phyloP scores from a whole-genome alignment of 2,329 filamentous ascomycete genomes.

The Cercospora sp. region DNA sequence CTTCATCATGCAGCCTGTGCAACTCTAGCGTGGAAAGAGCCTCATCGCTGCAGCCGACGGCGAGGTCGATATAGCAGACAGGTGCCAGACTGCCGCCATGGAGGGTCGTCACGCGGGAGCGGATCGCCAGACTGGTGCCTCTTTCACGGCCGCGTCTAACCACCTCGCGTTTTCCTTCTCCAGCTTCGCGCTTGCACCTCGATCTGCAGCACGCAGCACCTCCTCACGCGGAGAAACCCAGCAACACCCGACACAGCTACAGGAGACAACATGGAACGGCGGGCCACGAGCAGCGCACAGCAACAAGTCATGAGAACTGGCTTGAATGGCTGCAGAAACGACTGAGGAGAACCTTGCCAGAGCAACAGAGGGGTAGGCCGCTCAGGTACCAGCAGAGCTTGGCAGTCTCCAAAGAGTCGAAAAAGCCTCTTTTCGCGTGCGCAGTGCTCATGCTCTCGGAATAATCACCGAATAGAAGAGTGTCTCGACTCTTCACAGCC shows the following conservation, averaged over 20 bases:
- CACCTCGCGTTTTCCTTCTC: neutral
- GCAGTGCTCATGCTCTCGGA: neutral
- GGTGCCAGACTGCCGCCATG: neutral
- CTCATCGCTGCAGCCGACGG: neutral
- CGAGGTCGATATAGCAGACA: neutral
- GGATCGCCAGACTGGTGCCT: neutral
- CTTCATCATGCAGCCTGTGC: neutral
- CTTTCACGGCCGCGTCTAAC: neutral
- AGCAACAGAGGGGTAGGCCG: conserved; percentile 10
- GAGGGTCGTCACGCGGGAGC: neutral
- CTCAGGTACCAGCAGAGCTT: neutral
- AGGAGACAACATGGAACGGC: neutral
- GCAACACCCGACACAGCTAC: neutral
- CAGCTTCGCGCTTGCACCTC: neutral
- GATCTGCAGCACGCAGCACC: conserved; percentile 4
- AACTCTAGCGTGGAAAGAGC: neutral
- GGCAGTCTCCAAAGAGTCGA: neutral
- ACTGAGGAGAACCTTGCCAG: conserved; percentile 15
- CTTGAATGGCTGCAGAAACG: neutral
- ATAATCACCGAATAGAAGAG: neutral
- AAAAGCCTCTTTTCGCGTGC: neutral
- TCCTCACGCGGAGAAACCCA: conserved; percentile 5
- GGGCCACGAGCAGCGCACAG: neutral
- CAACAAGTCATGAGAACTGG: neutral
- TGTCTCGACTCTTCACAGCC: neutral